phyloP scores from a whole-genome alignment of 768 basidiomycete species.

The Galerina marginata region DNA sequence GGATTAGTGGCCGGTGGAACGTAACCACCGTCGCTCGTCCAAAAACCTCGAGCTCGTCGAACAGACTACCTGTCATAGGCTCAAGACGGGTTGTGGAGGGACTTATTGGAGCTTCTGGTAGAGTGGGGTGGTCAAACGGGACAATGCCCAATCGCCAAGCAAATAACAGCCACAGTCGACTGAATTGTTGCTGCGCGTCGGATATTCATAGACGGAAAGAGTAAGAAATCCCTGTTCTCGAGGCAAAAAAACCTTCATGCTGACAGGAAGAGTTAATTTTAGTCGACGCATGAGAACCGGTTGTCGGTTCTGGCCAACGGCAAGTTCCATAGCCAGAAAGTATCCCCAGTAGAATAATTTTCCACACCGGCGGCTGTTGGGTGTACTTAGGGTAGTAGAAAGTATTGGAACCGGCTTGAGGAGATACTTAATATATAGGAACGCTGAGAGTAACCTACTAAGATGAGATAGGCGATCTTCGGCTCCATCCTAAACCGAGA shows the following conservation, averaged over 20 bases:
- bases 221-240: slow-evolving; percentile 11
- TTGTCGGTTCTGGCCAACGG: slow-evolving; percentile 2
- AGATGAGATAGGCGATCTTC: too few relatives aligned
- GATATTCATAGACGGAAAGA: slow-evolving; percentile 11
- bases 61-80: slow-evolving; percentile 3
- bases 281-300: slow-evolving; percentile 13
- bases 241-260: slow-evolving; percentile 6
- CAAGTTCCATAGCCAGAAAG: not conserved
- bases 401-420: not conserved
- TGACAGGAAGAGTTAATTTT: slow-evolving; percentile 13
- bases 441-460: too few relatives aligned
- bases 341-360: not conserved
- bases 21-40: slow-evolving; percentile 11
- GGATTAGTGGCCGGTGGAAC: slow-evolving; percentile 23
- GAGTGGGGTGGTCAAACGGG: slow-evolving; percentile 1
- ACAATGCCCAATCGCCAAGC: slow-evolving; percentile 17
- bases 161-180: slow-evolving; percentile 17
- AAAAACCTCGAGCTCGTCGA: slow-evolving; percentile 8
- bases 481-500: too few relatives aligned
- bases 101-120: slow-evolving; percentile 6
- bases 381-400: not conserved
- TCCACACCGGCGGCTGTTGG: not conserved
- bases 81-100: not conserved
- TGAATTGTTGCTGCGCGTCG: slow-evolving; percentile 19
- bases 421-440: too few relatives aligned